Conservation (phyloP, 371 early-diverging fungal species). For the Saksenaea oblongispora region DNA sequence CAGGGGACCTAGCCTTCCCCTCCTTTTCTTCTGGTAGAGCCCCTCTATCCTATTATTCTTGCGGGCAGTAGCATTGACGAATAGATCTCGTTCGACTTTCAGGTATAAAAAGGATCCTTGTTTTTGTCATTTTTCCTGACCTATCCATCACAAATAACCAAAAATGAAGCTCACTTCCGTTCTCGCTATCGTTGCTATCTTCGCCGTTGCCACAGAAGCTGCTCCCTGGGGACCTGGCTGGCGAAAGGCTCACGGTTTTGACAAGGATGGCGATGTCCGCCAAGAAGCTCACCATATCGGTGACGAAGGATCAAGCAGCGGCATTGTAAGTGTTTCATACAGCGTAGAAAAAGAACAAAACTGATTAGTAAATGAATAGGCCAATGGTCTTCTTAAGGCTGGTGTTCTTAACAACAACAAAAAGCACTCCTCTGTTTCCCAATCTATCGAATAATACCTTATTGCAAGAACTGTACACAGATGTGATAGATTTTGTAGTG, state of each 20-base stretch:
- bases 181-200: conserved; percentile 24
- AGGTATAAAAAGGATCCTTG: not conserved
- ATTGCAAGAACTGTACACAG: not conserved
- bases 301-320: not conserved
- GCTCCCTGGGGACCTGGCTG: conserved; percentile 15
- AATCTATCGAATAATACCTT: not conserved
- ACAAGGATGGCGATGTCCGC: not conserved
- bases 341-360: not conserved
- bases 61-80: not conserved
- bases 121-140: not conserved
- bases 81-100: too few relatives aligned
- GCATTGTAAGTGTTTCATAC: not conserved
- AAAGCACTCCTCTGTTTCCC: not conserved
- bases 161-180: conserved; percentile 31
- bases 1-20: not conserved
- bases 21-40: not conserved
- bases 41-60: not conserved
- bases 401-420: not conserved
- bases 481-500: not conserved
- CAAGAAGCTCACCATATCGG: not conserved
- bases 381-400: not conserved
- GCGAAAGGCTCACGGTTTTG: not conserved
- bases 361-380: not conserved
- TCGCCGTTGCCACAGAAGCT: conserved; percentile 20
- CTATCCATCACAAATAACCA: conserved; percentile 10